Conservation (phyloP, 768 basidiomycete genomes). For the Mycena epipterygia region DNA sequence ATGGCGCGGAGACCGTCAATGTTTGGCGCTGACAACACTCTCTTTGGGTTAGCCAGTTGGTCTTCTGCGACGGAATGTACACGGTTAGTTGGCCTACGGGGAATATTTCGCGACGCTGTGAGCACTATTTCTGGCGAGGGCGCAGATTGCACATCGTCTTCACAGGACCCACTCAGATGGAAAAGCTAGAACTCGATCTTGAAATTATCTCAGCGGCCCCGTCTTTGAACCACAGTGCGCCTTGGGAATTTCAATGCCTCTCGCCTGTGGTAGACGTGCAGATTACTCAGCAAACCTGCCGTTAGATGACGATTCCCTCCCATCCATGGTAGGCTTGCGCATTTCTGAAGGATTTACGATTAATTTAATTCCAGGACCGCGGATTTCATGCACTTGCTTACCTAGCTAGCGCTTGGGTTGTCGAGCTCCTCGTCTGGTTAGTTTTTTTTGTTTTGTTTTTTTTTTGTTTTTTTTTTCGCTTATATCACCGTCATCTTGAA, state of each 20-base stretch:
- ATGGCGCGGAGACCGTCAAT: too few species aligned
- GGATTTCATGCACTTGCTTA: slow-evolving; percentile 34
- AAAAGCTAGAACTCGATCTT: slow-evolving; percentile 1
- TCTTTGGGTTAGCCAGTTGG: too few species aligned
- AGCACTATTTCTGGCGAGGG: too few species aligned
- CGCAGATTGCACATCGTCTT: not conserved
- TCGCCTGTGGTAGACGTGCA: too few species aligned
- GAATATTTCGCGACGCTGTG: too few species aligned
- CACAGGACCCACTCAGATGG: not conserved
- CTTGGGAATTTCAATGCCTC: too few species aligned
- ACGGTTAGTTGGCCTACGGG: slow-evolving; percentile 13
- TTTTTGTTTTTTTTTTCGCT: not conserved
- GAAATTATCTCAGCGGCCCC: too few species aligned
- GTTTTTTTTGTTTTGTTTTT: too few species aligned
- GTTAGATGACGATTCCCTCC: not conserved
- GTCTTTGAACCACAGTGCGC: too few species aligned
- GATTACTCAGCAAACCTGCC: not conserved
- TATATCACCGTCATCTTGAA: not conserved
- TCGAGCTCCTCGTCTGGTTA: slow-evolving; percentile 45
- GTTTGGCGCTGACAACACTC: too few species aligned
- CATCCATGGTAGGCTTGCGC: not conserved
- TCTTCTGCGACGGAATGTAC: not conserved
- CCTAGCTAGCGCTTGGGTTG: slow-evolving; percentile 42
- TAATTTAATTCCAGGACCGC: slow-evolving; percentile 10
- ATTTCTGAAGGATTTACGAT: not conserved